A percentile compares a stretch with the other conserved stretches of the same genome.
These are phyloP conservation scores for Clavispora phyllophila DNA, from an alignment of 805 yeast genomes.

Conservation along the genomic window DNA sequence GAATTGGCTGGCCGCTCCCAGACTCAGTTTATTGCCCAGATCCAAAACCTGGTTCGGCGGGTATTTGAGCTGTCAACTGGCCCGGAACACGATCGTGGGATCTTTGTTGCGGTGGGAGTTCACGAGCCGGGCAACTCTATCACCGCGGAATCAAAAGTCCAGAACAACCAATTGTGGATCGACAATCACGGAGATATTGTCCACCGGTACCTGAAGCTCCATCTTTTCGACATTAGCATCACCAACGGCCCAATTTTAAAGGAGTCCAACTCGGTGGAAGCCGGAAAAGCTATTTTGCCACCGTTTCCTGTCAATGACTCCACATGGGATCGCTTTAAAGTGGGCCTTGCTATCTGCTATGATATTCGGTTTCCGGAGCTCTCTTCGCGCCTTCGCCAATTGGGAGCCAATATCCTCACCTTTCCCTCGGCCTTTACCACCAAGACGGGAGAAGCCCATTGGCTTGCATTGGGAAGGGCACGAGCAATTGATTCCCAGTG, in stretches of 20 bases:
- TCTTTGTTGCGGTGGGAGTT: constrained; percentile 78
- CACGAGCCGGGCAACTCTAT: constrained; percentile 63
- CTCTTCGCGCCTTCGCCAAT: constrained; percentile 49
- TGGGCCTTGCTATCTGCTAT: constrained; percentile 77
- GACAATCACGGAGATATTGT: constrained; percentile 57
- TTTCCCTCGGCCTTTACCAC: constrained; percentile 93
- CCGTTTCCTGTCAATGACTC: constrained; percentile 10
- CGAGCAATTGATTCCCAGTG: constrained; percentile 87
- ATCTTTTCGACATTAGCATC: constrained; percentile 84
- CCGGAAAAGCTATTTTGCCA: constrained; percentile 53
- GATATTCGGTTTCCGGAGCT: constrained; percentile 86
- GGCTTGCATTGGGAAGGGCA: constrained; percentile 75
- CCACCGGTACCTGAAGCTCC: constrained; percentile 77
- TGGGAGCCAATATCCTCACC: constrained; percentile 73
- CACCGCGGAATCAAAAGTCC: constrained; percentile 32
- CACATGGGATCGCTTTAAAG: constrained; percentile 20
- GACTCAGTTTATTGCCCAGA: constrained; percentile 35
- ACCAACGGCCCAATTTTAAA: constrained; percentile 74
- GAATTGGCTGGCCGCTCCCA: constrained; percentile 45
- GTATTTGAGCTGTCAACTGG: constrained; percentile 11
- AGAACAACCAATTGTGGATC: constrained; percentile 73
- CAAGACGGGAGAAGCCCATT: constrained; percentile 87
- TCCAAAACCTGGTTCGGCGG: constrained; percentile 40
- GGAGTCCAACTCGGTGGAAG: constrained; percentile 77
- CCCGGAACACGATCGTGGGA: constrained; percentile 35